Percentiles rank a stretch among this genome's conserved stretches.
Evolutionary conservation across 352 stramenopile species (phyloP).

Genomic region (Phytophthora tubulina): DNA sequence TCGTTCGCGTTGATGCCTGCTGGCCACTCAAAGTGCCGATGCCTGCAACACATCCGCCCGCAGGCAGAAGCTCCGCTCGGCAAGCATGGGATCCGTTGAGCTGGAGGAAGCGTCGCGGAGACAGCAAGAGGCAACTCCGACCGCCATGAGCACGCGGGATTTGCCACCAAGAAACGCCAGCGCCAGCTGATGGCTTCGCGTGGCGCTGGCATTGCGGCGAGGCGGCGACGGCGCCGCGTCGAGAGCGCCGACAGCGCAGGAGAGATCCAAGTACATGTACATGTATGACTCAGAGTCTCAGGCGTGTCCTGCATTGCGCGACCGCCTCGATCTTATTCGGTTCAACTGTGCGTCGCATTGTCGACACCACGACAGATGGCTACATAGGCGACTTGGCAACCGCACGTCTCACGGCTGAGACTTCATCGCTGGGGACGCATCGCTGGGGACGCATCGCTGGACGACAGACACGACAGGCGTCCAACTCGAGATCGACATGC

Average conservation of each 20-base stretch:
- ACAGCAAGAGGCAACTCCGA: slow-evolving; percentile 3
- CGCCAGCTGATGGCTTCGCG: slow-evolving; percentile 22
- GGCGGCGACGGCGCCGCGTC: background rate
- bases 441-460: too few species aligned
- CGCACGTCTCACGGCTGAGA: slow-evolving; percentile 22
- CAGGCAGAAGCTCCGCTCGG: slow-evolving; percentile 10
- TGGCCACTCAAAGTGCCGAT: slow-evolving; percentile 8
- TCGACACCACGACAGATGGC: slow-evolving; percentile 19
- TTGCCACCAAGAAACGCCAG: slow-evolving; percentile 8
- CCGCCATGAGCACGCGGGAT: slow-evolving; percentile 3
- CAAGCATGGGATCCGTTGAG: slow-evolving; percentile 3
- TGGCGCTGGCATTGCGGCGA: slow-evolving; percentile 2
- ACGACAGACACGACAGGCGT: too few species aligned
- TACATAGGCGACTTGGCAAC: slow-evolving; percentile 22
- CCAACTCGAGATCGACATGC: too few species aligned
- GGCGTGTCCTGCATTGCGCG: background rate
- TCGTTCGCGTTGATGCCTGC: slow-evolving; percentile 12
- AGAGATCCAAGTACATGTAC: background rate
- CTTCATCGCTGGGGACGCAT: background rate
- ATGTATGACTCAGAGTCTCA: background rate
- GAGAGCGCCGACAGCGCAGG: background rate
- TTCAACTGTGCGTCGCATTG: slow-evolving; percentile 6
- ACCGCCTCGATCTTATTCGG: slow-evolving; percentile 30
- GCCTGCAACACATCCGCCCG: slow-evolving; percentile 4
- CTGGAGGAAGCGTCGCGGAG: slow-evolving; percentile 9